These are phyloP conservation scores for Limtongia smithiae DNA, from an alignment of 805 yeast species.

Conservation along the genomic window DNA sequence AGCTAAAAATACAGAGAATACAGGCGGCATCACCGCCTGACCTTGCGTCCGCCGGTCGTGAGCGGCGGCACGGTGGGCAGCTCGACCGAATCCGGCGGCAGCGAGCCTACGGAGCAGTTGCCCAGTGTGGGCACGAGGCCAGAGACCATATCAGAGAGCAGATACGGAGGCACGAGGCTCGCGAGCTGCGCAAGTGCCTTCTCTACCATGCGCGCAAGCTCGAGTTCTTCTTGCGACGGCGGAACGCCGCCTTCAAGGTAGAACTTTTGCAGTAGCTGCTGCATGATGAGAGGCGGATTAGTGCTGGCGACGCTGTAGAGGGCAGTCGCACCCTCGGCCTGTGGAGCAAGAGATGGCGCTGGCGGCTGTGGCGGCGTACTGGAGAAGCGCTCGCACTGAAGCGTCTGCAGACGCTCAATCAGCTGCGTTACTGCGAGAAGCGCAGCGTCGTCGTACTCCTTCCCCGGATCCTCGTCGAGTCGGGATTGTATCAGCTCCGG, in stretches of 20 bases:
- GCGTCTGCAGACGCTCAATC: constrained; percentile 47
- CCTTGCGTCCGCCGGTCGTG: neutral
- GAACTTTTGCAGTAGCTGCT: constrained; percentile 19
- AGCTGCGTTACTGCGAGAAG: constrained; percentile 45
- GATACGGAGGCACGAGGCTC: constrained; percentile 21
- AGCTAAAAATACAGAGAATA: too few relatives aligned
- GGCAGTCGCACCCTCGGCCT: too few relatives aligned
- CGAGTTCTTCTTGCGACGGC: constrained; percentile 36
- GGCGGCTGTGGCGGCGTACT: constrained; percentile 27
- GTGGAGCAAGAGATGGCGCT: constrained; percentile 29
- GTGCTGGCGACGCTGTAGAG: constrained; percentile 22
- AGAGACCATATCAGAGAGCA: constrained; percentile 20
- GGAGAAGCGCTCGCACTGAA: constrained; percentile 48
- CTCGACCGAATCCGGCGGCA: constrained; percentile 23
- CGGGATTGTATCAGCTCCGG: constrained; percentile 18
- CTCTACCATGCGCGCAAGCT: constrained; percentile 31
- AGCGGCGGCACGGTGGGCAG: constrained; percentile 4
- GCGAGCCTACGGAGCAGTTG: constrained; percentile 16
- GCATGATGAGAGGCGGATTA: constrained; percentile 30
- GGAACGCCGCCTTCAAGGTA: constrained; percentile 15
- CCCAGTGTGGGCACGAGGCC: constrained; percentile 21
- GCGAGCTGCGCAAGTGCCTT: constrained; percentile 14
- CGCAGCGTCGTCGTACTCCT: constrained; percentile 33
- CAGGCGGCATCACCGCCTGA: neutral
- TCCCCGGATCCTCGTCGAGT: constrained; percentile 21